Evolutionary conservation across 1,284 basidiomycete species (phyloP), one percentile per base, ranked within the genome.

Genomic region (Leccinum pachyderme): DNA sequence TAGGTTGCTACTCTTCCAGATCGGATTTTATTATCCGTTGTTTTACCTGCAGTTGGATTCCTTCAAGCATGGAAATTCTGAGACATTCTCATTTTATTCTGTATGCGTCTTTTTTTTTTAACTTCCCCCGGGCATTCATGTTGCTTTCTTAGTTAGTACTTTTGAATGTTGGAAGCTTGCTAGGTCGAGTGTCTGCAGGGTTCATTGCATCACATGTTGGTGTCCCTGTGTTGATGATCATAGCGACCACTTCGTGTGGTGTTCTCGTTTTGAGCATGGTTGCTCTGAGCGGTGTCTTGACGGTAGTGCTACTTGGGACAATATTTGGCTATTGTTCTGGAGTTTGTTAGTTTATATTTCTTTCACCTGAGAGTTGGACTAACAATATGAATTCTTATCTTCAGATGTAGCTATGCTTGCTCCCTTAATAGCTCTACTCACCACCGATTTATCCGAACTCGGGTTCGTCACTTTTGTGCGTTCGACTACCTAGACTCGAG

Each of bases 271-370:
- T 73, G 32, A 57, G 66, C 27, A 70, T 68, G 65, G 63, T 63
- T 28, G 61, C 60, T n/a, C 51, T 72, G 29, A 54, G 25, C 18
- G 44, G 35, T 33, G 11, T 59, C 6, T 47, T 56, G 7, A 56
- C 67, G 1, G 58, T 71, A 22, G 60, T 63, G 13, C 49, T 53
- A 1, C 49, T 73, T 13, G 63, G 61, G 3, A 49, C 48, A 6
- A 24, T 55, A 2, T 76, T 66, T 61, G 79, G 79, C 0, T 68
- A 77, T 24, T 73, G 73, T 52, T 61, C 71, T 15, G 78, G 77
- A 13, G n/a, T 61, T n/a, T 71, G 76, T 75, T 37, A 49, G 72
- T 56, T 35, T 11, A 2, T 18, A 12, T 59, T 52, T 49, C 8
- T 15, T 37, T 5, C 27, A 13, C 45, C 24, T 8, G 25, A 18